phyloP scores from a whole-genome alignment of 2,329 filamentous ascomycete genomes.

The Diaporthe longicolla region DNA sequence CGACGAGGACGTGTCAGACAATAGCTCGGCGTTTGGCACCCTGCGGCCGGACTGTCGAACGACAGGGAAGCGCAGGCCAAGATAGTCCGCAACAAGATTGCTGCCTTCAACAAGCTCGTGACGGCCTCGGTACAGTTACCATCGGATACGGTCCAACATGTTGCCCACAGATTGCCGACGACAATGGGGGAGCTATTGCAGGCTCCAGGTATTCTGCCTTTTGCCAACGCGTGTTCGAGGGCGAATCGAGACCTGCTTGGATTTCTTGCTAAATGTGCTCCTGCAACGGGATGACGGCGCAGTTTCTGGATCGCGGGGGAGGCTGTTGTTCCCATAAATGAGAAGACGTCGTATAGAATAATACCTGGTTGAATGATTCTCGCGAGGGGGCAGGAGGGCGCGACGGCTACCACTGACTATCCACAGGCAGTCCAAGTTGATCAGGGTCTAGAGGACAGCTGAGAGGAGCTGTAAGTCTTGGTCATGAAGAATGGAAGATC shows the following conservation, averaged over 20 bases:
- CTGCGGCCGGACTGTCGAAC: background rate
- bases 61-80: background rate
- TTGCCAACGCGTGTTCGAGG: conserved; percentile 38
- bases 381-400: too few species aligned
- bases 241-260: conserved; percentile 30
- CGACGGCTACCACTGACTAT: background rate
- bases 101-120: conserved; percentile 39
- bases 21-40: conserved; percentile 26
- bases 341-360: background rate
- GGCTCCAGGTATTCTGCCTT: conserved; percentile 30
- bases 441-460: background rate
- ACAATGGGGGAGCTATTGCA: conserved; percentile 20
- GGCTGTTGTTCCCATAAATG: background rate
- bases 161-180: conserved; percentile 4
- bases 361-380: background rate
- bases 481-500: background rate
- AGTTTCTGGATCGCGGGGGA: background rate
- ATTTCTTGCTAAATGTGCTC: conserved; percentile 32
- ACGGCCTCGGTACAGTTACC: conserved; percentile 18
- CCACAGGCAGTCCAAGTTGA: background rate
- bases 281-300: background rate
- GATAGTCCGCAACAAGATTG: conserved; percentile 37
- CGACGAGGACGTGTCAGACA: background rate
- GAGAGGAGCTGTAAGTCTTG: background rate
- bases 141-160: conserved; percentile 25